Evolutionary conservation across 495 filamentous ascomycete species (phyloP), one percentile per base, ranked within the genome.

Genomic region (Neurospora sp.): DNA sequence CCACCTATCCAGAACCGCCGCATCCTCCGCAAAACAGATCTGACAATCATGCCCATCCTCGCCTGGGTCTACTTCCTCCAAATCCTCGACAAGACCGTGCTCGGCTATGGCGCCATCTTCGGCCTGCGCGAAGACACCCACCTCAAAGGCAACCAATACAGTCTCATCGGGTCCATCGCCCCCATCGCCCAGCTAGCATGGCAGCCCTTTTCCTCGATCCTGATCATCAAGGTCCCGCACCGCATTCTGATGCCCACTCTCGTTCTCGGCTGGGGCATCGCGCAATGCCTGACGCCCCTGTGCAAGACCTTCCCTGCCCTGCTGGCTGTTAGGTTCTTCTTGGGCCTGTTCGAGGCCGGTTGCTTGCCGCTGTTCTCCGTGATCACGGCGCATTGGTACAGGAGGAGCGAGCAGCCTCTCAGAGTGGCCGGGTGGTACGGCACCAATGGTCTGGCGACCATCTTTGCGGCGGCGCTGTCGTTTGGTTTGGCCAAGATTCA

Each of bases 381-480:
- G 72, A 87, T 89, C 73, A 88, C 86, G 14, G 79, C 79, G 27
- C 81, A 85, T 83, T 93, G 89, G 89, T 93, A 92, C 74, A 88
- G 88, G 0, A 85, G 88, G 12, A 83, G 85, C 1, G 90, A 92
- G 77, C 87, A 90, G 73, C 87, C 89, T 0, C 81, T 88, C 2
- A 83, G 91, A 16, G 90, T 91, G 27, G 87, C 86, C 5, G 83
- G 89, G 16, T 93, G 91, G 91, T 93, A 91, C 77, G 85, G 85
- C 31, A 90, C 89, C 6, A 85, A 91, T 40, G 91, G 90, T 0
- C 72, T 87, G 11, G 91, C 88, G 1, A 91, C 89, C 69, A 91
- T 92, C 16, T 71, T 90, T 62, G 91, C 90, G 0, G 87, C 89
- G 1, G 74, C 90, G 14, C 77, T 92, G 18, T 91, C 88, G 0